phyloP scores from a whole-genome alignment of 2,329 filamentous ascomycete species.

The Fusarium sarcochroum region DNA sequence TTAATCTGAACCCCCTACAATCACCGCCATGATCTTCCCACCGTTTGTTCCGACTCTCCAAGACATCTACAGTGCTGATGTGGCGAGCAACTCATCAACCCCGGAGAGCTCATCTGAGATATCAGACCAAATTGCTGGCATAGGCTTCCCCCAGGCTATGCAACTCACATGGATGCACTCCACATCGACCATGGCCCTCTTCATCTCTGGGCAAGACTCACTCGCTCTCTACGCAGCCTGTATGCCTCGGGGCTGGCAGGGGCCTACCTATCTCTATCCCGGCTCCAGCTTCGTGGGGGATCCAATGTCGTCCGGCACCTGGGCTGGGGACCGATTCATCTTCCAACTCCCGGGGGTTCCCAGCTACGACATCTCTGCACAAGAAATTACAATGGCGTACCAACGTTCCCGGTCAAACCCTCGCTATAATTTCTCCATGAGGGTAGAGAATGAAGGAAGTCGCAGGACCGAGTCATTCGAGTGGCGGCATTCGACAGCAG shows the following conservation, averaged over 20 bases:
- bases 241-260: conserved; percentile 32
- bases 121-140: conserved; percentile 20
- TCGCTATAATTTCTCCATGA: conserved; percentile 30
- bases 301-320: conserved; percentile 12
- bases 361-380: conserved; percentile 7
- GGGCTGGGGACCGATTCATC: conserved; percentile 3
- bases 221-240: conserved; percentile 14
- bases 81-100: neutral
- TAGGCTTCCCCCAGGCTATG: conserved; percentile 35
- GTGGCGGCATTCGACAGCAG: conserved; percentile 22
- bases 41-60: conserved; percentile 21
- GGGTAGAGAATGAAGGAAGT: conserved; percentile 9
- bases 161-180: conserved; percentile 35
- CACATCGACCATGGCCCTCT: conserved; percentile 16
- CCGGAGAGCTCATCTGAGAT: conserved; percentile 9
- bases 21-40: conserved; percentile 25
- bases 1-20: neutral
- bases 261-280: conserved; percentile 12
- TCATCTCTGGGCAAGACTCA: conserved; percentile 12
- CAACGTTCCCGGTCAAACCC: neutral
- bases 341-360: conserved; percentile 31
- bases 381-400: conserved; percentile 15
- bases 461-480: conserved; percentile 27
- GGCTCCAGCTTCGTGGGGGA: conserved; percentile 9
- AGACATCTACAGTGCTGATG: neutral